Base-by-base conservation (phyloP, 1,284 basidiomycete genomes). In the Fomes fomentarius region DNA sequence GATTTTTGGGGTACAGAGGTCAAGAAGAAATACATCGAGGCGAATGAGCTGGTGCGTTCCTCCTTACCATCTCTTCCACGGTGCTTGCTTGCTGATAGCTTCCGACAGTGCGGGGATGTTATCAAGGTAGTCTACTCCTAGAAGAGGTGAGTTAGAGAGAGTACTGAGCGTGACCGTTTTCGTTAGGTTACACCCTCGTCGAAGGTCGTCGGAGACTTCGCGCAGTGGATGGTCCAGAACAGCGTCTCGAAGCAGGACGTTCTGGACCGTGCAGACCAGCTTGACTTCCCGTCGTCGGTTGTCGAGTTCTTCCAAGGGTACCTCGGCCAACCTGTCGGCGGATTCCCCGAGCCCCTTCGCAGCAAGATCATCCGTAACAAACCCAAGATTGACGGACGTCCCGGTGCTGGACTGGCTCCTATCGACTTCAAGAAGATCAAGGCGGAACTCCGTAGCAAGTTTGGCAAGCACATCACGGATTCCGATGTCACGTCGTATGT, bases 121-220 rank as follows among this genome's bases (percentile, higher is more conserved):
- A 91, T 99, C 80, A 99, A 99, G 79, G 83, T 81, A 40, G 47
- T 22, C 21, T 41, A 17, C 22, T 9, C 35, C 3, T 25, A 26
- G 19, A 41, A 14, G 12, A 28, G 30, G 37, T 42, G 17, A 17
- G 33, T 39, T 22, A 42, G 42, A 39, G 28, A n/a, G 62, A 84
- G 83, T 19, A 22, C 34, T 31, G 11, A 53, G n/a, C 17, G 5
- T 24, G 25, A 25, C 12, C 21, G 19, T 35, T 10, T 11, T 26
- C 19, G 9, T 14, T 17, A 52, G 53, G 96, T 99, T 65, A 99
- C 97, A 22, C 97, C 97, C 34, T 98, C 97, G 19, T 99, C 97
- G 56, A 98, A 99, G 80, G 94, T 98, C 47, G 96, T 99, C 51
- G 97, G 97, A 43, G 97, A 99, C 79, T 96, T 99, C 74, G 97